Evolutionary conservation across 2,329 filamentous ascomycete species (phyloP), one percentile per base, ranked within the genome.

Genomic region (Aspergillus texensis): DNA sequence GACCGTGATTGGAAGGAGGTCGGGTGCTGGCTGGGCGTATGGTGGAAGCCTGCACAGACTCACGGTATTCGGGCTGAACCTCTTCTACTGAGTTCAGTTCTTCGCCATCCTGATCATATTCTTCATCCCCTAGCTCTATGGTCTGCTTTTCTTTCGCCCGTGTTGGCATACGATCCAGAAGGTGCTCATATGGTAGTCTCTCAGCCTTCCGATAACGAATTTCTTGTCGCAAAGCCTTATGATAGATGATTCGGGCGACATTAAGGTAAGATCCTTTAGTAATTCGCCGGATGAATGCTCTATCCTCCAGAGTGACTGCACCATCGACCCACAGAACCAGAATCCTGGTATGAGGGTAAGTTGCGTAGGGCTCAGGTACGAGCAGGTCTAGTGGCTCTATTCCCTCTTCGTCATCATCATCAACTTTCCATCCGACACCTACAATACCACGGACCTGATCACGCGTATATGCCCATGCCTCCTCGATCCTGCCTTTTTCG

Each of bases 341-440:
- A 24, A 48, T 57, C 57, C 62, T 46, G 32, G 65, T 70, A 46
- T 70, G 54, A 21, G 60, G 67, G 56, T 67, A 69, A 6, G 36
- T 26, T 16, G 43, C 26, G 2, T 58, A 55, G 48, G 57, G 55
- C 19, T 16, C 50, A 11, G 68, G 65, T 16, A 43, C 52, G 26
- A 69, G 54, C 1, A 62, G 32, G 30, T 56, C 53, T 9, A 68
- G 57, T 45, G 65, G 43, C 61, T 70, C 61, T 6, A 58, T 39
- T 46, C 57, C 43, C 21, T 14, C 55, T 60, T 68, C 55, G 39
- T 62, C 45, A 34, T 70, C 64, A 10, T 63, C 65, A 43, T 68
- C 60, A 55, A 70, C 45, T 36, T 70, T 69, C 67, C 55, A 70
- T 16, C 67, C 62, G 16, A 70, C 56, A 1, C 68, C 59, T 48